Evolutionary conservation across 2,329 filamentous ascomycete species (phyloP).

Genomic region (Gremmenia infestans): DNA sequence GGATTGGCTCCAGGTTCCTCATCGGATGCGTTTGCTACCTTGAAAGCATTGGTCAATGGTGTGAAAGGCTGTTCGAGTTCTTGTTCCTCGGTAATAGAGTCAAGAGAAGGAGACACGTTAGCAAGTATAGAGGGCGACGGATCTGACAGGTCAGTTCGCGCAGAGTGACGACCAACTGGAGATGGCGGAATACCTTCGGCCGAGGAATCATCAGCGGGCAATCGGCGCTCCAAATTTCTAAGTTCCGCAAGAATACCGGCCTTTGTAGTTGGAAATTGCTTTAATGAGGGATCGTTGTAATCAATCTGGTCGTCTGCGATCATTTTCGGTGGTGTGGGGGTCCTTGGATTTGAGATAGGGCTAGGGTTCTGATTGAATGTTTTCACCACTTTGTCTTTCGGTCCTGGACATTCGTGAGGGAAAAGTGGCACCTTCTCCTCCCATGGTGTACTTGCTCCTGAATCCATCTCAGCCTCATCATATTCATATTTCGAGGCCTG

Average conservation of each 20-base stretch:
- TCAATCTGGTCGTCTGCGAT: constrained; percentile 18
- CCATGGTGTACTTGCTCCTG: constrained; percentile 19
- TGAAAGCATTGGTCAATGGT: neutral
- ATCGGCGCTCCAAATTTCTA: constrained; percentile 17
- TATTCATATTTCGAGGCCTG: neutral
- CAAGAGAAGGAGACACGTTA: constrained; percentile 21
- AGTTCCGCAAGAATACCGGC: constrained; percentile 23
- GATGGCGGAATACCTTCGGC: constrained; percentile 18
- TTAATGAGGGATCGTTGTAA: constrained; percentile 26
- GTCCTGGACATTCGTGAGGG: constrained; percentile 25
- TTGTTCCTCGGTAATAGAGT: constrained; percentile 24
- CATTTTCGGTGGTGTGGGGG: constrained; percentile 1
- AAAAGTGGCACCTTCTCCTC: constrained; percentile 29
- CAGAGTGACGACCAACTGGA: constrained; percentile 11
- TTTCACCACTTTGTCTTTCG: constrained; percentile 10
- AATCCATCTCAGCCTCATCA: neutral
- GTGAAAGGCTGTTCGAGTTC: constrained; percentile 12
- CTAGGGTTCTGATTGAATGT: neutral
- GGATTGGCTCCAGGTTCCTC: neutral
- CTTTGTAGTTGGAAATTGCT: constrained; percentile 27
- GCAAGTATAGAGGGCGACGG: constrained; percentile 13
- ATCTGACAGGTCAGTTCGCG: neutral
- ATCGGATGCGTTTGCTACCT: neutral
- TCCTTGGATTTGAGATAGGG: constrained; percentile 1
- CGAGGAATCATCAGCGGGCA: constrained; percentile 22